phyloP scores from a whole-genome alignment of 1,284 basidiomycete genomes.

The Leccinum pachyderme region DNA sequence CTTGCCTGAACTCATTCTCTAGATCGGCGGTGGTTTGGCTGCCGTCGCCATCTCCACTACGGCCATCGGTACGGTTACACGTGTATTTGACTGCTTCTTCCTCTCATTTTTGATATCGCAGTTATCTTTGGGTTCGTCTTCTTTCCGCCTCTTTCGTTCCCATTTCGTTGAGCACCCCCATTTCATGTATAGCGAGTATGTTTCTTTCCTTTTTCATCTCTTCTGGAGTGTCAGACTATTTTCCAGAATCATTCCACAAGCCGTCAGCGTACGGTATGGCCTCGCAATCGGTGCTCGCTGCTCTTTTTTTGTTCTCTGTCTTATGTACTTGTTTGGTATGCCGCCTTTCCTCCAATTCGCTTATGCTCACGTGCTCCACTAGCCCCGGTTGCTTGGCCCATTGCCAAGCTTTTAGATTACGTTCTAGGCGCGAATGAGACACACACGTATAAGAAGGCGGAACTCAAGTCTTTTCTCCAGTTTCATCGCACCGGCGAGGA shows the following conservation, averaged over 20 bases:
- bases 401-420: conserved; percentile 81
- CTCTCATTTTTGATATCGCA: conserved; percentile 26
- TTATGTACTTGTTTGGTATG: conserved; percentile 82
- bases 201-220: conserved; percentile 9
- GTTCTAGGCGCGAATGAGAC: conserved; percentile 71
- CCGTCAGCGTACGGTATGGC: conserved; percentile 86
- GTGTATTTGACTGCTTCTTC: neutral
- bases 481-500: conserved; percentile 87
- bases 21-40: conserved; percentile 82
- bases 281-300: conserved; percentile 86
- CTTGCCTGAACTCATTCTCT: neutral
- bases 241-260: conserved; percentile 84
- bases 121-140: conserved; percentile 77
- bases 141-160: neutral
- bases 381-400: conserved; percentile 88
- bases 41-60: conserved; percentile 84
- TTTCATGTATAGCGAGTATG: conserved; percentile 45
- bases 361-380: neutral
- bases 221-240: neutral
- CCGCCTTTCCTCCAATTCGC: neutral
- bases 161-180: neutral
- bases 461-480: conserved; percentile 91
- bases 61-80: conserved; percentile 61
- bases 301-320: conserved; percentile 72
- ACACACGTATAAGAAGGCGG: conserved; percentile 88